Evolutionary conservation across 345 rosid genomes (phyloP).

Genomic region (Pistacia vera): DNA sequence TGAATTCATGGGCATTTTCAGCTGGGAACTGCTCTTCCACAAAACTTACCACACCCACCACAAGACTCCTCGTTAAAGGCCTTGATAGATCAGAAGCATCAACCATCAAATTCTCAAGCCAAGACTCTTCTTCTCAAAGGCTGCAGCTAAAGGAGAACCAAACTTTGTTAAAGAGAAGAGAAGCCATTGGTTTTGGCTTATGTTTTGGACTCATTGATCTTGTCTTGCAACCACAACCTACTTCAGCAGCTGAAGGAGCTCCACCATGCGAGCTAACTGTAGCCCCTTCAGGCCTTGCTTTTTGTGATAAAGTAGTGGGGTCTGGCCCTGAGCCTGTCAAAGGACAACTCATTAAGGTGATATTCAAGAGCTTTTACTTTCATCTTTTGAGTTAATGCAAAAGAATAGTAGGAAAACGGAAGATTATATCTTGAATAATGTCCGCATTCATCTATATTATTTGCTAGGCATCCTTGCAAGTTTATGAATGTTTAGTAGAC

Average conservation of each 20-base stretch:
- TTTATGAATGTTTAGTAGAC: neutral
- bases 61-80: constrained; percentile 16
- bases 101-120: constrained; percentile 21
- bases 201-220: constrained; percentile 36
- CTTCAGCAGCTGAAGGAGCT: constrained; percentile 42
- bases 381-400: neutral
- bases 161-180: constrained; percentile 54
- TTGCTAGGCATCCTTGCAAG: neutral
- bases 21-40: constrained; percentile 37
- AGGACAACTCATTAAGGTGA: constrained; percentile 87
- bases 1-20: constrained; percentile 56
- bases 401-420: neutral
- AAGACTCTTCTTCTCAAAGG: constrained; percentile 6
- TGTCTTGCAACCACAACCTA: constrained; percentile 25
- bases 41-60: constrained; percentile 21
- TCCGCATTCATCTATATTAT: neutral
- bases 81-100: constrained; percentile 16
- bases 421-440: neutral
- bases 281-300: constrained; percentile 89
- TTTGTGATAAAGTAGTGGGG: constrained; percentile 77
- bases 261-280: constrained; percentile 65
- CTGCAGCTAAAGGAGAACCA: constrained; percentile 22
- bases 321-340: constrained; percentile 74
- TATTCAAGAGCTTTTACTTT: neutral
- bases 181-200: constrained; percentile 51